Conservation (phyloP, 768 basidiomycete species). For the Lactarius hengduanensis region DNA sequence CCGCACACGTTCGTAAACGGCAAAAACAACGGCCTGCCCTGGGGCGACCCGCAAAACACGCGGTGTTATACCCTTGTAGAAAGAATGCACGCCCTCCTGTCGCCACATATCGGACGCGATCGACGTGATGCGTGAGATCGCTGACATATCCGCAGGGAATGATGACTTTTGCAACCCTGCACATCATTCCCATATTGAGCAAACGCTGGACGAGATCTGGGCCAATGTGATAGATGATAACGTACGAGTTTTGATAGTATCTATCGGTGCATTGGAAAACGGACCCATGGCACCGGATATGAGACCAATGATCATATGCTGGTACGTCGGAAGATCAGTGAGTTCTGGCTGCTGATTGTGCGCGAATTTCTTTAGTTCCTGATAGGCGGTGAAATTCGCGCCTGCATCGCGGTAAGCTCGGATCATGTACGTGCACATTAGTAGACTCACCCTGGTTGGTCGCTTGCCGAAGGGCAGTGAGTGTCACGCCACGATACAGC, state of each 20-base stretch:
- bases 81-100: conserved; percentile 82
- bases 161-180: conserved; percentile 84
- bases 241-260: conserved; percentile 93
- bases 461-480: conserved; percentile 94
- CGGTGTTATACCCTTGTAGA: conserved; percentile 99
- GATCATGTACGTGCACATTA: not conserved
- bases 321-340: conserved; percentile 83
- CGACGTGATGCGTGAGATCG: conserved; percentile 71
- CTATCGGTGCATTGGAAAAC: conserved; percentile 95
- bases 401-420: conserved; percentile 42
- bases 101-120: conserved; percentile 95
- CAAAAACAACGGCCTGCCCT: conserved; percentile 95
- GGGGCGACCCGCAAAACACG: conserved; percentile 95
- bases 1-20: conserved; percentile 92
- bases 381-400: conserved; percentile 98
- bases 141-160: conserved; percentile 68
- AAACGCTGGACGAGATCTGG: not conserved
- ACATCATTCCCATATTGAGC: conserved; percentile 1
- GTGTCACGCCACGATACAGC: conserved; percentile 87
- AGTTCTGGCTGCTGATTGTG: conserved; percentile 76
- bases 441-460: conserved; percentile 82
- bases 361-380: conserved; percentile 88
- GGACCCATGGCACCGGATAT: conserved; percentile 98
- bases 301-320: conserved; percentile 93
- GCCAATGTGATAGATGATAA: conserved; percentile 21